Evolutionary conservation across 805 yeast species (phyloP).

Genomic region (Jamesozyma lodderae): DNA sequence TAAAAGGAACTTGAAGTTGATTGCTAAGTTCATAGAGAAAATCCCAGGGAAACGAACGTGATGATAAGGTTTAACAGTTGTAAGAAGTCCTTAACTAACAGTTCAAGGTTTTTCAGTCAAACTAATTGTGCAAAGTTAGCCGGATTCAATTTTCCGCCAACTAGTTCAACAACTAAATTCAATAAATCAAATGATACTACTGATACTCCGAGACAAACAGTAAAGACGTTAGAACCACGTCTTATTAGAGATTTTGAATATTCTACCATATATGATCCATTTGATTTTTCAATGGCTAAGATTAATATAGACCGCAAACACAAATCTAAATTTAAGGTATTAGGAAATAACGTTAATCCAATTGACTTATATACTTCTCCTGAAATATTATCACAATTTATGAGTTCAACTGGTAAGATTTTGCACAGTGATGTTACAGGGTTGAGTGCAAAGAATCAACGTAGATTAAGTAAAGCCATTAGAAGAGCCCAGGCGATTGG

Average conservation of each 20-base stretch:
- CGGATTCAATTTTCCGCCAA: conserved; percentile 3
- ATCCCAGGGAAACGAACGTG: too few relatives aligned
- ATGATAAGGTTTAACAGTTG: too few relatives aligned
- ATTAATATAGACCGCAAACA: conserved; percentile 40
- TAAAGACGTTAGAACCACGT: conserved; percentile 12
- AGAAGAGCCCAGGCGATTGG: conserved; percentile 78
- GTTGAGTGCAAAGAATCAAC: conserved; percentile 56
- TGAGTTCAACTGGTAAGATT: conserved; percentile 68
- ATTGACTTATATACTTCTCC: conserved; percentile 66
- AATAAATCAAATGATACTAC: too few relatives aligned
- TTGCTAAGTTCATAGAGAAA: too few relatives aligned
- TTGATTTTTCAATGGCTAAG: conserved; percentile 62
- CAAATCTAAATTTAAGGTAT: conserved; percentile 10
- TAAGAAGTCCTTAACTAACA: too few relatives aligned
- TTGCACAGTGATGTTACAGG: conserved; percentile 66
- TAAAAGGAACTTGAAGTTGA: too few relatives aligned
- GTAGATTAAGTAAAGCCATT: conserved; percentile 62
- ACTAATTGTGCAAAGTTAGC: background rate
- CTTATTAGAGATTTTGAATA: conserved; percentile 34
- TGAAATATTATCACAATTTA: conserved; percentile 51
- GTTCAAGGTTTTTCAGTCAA: conserved; percentile 1
- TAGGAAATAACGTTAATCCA: conserved; percentile 42
- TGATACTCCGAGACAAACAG: background rate
- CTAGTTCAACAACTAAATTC: background rate
- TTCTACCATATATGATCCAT: conserved; percentile 63